Evolutionary conservation across 257 asterid species (phyloP), one percentile per base, ranked within the genome.

Genomic region (Cinchona pubescens): DNA sequence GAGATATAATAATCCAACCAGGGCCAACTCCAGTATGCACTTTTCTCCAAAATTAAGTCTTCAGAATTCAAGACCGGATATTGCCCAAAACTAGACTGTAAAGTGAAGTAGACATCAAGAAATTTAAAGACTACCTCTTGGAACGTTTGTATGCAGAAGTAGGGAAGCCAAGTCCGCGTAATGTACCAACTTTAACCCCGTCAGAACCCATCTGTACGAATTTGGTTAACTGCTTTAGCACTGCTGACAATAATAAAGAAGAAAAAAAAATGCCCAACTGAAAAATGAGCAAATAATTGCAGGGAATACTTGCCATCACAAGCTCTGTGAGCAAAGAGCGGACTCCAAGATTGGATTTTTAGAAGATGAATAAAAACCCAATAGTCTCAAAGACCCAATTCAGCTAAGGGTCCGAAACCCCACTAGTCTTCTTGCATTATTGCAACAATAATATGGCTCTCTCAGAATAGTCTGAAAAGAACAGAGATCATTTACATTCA

Each of bases 201-300:
- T 90, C 94, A 74, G 83, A 82, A 67, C 84, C 90, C 96, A 91
- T 91, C 83, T 87, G 90, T 88, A 91, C 85, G 82, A 70, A 76
- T 65, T 30, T 69, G 25, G 27, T 46, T 49, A 76, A 77, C 46
- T 69, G 67, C 85, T 85, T 76, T 71, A 79, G 67, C 37, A 30
- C 56, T 55, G 38, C 69, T 59, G 62, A 55, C 49, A 70, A 42
- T 40, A n/a, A 16, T 18, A 69, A 51, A 70, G 75, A 46, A 62
- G 49, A 61, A 59, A 23, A 59, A 23, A 21, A 79, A 63, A 68
- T 42, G 74, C 27, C 59, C 48, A 74, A 48, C 58, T 7, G 69
- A 69, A 78, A 64, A 38, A 62, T 60, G 25, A 72, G 64, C 64
- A 78, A n/a, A 76, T 55, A 34, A 34, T 35, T 70, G 77, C 73